A percentile compares a stretch with the other conserved stretches of the same genome.
Evolutionary conservation across 2,329 filamentous ascomycete species (phyloP).

Genomic region (Amylocarpus encephaloides): DNA sequence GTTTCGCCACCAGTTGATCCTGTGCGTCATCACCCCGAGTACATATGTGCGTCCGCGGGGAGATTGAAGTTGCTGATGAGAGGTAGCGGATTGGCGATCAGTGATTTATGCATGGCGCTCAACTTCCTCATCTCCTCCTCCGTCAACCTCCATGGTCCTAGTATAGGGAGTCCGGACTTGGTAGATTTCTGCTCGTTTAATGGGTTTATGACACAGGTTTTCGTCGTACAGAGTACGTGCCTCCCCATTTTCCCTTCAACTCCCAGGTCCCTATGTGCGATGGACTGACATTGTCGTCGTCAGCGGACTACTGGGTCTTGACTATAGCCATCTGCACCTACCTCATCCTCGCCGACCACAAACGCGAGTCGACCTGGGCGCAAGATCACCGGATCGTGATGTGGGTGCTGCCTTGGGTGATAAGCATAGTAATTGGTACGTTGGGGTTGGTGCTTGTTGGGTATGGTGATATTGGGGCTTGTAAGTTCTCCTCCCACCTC

Average conservation of each 20-base stretch:
- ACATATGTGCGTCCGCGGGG: too few relatives aligned
- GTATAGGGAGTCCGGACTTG: conserved; percentile 28
- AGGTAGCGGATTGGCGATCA: conserved; percentile 37
- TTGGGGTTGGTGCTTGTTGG: conserved; percentile 29
- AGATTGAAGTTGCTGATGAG: too few relatives aligned
- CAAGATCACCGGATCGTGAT: conserved; percentile 32
- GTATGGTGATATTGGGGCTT: conserved; percentile 33
- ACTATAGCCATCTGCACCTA: conserved; percentile 38
- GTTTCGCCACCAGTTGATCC: conserved; percentile 37
- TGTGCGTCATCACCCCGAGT: conserved; percentile 17
- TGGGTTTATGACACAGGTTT: conserved; percentile 38
- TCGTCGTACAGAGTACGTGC: conserved; percentile 38
- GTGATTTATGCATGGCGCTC: conserved; percentile 36
- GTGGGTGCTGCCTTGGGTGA: conserved; percentile 34
- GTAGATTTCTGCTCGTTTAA: conserved; percentile 36
- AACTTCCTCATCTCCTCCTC: conserved; percentile 36
- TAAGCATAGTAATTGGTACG: conserved; percentile 34
- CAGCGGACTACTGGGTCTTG: conserved; percentile 39
- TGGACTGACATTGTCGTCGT: too few relatives aligned
- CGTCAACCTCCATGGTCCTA: conserved; percentile 31
- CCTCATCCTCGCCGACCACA: conserved; percentile 36
- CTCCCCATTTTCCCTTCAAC: conserved; percentile 8
- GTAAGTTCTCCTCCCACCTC: conserved; percentile 1
- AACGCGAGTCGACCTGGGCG: conserved; percentile 33
- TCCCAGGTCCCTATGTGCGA: too few relatives aligned